Evolutionary conservation across 495 filamentous ascomycete genomes (phyloP), one percentile per base, ranked within the genome.

Genomic region (Xylaria longipes): DNA sequence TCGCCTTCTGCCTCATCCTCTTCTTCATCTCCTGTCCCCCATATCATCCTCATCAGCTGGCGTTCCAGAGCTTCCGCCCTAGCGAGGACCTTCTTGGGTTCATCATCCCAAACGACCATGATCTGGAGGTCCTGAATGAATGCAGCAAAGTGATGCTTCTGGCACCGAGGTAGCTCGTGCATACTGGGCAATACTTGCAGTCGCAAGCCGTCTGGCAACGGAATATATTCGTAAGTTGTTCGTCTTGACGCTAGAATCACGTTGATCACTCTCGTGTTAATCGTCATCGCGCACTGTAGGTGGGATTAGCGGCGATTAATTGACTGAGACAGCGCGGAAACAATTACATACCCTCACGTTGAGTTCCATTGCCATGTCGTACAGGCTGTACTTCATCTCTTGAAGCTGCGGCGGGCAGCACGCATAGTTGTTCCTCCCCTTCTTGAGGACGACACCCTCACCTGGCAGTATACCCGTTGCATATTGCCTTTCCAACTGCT

Each of bases 131-230:
- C 84, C 58, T 85, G 81, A 60, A 91, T 88, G 74, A 92, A 91
- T 39, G 90, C 90, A n/a, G 88, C 90, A 70, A 89, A 91, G 61
- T 92, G 90, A 75, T 91, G 87, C 74, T 89, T 89, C 76, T 90
- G 85, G 63, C 87, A 88, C 20, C 78, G 76, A 3, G 87, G 86
- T 2, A 92, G 80, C 48, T 87, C 84, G 5, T 75, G 74, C 70
- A 91, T 84, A 57, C 81, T 84, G 11, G 84, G 85, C 22, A 92
- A 78, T 27, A 92, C 86, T 73, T 92, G 90, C 46, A 92, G 75
- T 39, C 85, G 83, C 27, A 90, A 81, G n/a, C 87, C 87, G 65
- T 86, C 79, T 15, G 79, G 73, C 46, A 91, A 75, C n/a, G 89
- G 86, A 20, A 91, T 85, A 68, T 84, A 89, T 4, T 85, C 75